Conservation (phyloP, 768 basidiomycete genomes). For the Botryobasidium botryosum region DNA sequence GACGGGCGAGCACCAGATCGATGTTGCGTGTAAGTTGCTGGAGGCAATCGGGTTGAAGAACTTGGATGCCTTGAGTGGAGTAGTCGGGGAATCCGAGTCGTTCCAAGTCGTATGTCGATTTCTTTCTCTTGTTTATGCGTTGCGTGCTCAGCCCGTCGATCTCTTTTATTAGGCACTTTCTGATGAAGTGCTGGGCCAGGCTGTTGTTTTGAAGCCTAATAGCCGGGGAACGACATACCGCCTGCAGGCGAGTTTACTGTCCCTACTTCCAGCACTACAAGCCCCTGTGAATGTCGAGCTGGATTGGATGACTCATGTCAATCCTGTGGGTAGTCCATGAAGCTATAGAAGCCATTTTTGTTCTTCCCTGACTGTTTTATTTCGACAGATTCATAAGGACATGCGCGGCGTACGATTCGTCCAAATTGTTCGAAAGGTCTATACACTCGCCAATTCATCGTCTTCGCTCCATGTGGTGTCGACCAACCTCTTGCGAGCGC, state of each 20-base stretch:
- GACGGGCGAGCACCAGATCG: slow-evolving; percentile 41
- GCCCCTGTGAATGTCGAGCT: slow-evolving; percentile 26
- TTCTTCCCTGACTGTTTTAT: neutral
- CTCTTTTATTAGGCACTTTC: no score
- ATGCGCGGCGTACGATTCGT: slow-evolving; percentile 30
- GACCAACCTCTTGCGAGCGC: slow-evolving; percentile 35
- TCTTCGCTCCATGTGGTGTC: slow-evolving; percentile 33
- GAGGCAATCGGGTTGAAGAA: slow-evolving; percentile 29
- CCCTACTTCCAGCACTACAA: slow-evolving; percentile 31
- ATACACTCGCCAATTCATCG: slow-evolving; percentile 45
- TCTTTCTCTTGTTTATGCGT: no score
- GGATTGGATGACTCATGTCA: slow-evolving; percentile 35
- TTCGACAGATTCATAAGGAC: slow-evolving; percentile 10
- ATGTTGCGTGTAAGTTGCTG: slow-evolving; percentile 33
- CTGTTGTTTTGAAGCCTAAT: slow-evolving; percentile 40
- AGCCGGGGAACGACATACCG: slow-evolving; percentile 37
- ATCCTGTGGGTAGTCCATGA: neutral
- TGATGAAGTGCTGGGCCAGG: no score
- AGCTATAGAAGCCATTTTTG: no score
- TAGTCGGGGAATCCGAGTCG: no score
- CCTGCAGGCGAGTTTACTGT: slow-evolving; percentile 42
- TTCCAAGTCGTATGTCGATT: no score
- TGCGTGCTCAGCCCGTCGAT: no score
- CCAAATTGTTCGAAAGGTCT: slow-evolving; percentile 44
- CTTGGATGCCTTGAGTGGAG: no score